Conservation (phyloP, 208 protist genomes). For the Strigomonas culicis region DNA sequence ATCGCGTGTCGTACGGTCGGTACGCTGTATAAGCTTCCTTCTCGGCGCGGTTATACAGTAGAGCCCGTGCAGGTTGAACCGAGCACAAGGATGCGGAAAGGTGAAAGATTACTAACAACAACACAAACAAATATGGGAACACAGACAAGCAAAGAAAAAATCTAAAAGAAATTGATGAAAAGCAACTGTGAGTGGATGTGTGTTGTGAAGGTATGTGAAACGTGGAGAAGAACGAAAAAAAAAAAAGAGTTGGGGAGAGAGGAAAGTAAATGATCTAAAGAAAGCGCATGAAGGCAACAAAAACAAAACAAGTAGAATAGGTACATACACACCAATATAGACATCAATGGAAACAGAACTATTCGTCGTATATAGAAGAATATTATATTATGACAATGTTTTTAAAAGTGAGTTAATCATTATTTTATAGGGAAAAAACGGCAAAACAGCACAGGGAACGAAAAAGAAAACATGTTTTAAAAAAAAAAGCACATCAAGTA, state of each 20-base stretch:
- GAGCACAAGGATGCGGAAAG: background rate
- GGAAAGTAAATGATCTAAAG: background rate
- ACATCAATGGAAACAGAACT: background rate
- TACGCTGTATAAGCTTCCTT: too few species aligned
- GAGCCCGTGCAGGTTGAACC: too few species aligned
- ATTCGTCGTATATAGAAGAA: background rate
- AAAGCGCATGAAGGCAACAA: background rate
- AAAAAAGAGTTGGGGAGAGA: slow-evolving; percentile 1
- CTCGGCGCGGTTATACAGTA: too few species aligned
- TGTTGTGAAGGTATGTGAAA: background rate
- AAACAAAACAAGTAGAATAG: background rate
- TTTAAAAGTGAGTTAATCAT: background rate
- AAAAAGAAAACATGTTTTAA: background rate
- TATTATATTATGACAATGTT: background rate
- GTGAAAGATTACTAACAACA: background rate
- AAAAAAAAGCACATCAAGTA: slow-evolving; percentile 2
- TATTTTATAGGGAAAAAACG: background rate
- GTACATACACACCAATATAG: background rate
- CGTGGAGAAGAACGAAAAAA: slow-evolving; percentile 10
- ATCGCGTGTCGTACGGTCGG: too few species aligned
- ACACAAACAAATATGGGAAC: background rate
- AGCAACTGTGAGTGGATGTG: too few species aligned
- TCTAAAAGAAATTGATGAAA: background rate
- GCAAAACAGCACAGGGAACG: background rate
- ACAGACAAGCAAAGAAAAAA: background rate